Evolutionary conservation across 1,284 basidiomycete genomes (phyloP).

Genomic region (Ustilago tritici): DNA sequence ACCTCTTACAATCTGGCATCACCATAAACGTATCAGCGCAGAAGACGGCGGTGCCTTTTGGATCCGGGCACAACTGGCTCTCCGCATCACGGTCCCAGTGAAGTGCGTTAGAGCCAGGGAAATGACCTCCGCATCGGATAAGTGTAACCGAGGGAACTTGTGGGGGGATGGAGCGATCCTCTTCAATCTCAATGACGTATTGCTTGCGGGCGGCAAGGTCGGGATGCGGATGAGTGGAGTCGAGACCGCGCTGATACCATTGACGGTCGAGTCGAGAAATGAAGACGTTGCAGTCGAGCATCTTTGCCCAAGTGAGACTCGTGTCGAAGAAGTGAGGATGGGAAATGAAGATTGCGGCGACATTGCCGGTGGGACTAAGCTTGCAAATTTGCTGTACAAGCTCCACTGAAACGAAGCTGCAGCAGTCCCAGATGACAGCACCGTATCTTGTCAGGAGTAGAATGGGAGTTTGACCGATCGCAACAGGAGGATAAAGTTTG

Average conservation of each 20-base stretch:
- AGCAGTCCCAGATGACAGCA: constrained; percentile 41
- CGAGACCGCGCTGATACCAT: constrained; percentile 41
- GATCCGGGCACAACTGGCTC: not conserved
- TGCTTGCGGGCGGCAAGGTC: constrained; percentile 32
- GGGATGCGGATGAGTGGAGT: constrained; percentile 11
- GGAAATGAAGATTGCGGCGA: constrained; percentile 33
- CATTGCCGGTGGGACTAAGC: constrained; percentile 31
- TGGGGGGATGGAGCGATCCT: constrained; percentile 22
- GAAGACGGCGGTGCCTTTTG: constrained; percentile 29
- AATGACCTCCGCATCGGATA: constrained; percentile 41
- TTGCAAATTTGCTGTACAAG: constrained; percentile 29
- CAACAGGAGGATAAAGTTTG: constrained; percentile 39
- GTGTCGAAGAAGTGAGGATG: constrained; percentile 44
- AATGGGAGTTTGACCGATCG: constrained; percentile 45
- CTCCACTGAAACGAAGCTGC: constrained; percentile 31
- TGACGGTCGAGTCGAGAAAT: constrained; percentile 40
- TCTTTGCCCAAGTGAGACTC: constrained; percentile 38
- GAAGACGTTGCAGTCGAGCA: constrained; percentile 47
- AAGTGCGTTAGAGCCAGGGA: constrained; percentile 21
- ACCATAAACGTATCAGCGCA: constrained; percentile 43
- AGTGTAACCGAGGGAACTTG: constrained; percentile 22
- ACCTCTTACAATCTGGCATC: constrained; percentile 26
- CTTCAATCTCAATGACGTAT: constrained; percentile 18
- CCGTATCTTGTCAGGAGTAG: constrained; percentile 28
- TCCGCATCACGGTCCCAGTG: constrained; percentile 38